Base-by-base conservation (phyloP, 345 rosid species). In the Odontarrhena argentea region DNA sequence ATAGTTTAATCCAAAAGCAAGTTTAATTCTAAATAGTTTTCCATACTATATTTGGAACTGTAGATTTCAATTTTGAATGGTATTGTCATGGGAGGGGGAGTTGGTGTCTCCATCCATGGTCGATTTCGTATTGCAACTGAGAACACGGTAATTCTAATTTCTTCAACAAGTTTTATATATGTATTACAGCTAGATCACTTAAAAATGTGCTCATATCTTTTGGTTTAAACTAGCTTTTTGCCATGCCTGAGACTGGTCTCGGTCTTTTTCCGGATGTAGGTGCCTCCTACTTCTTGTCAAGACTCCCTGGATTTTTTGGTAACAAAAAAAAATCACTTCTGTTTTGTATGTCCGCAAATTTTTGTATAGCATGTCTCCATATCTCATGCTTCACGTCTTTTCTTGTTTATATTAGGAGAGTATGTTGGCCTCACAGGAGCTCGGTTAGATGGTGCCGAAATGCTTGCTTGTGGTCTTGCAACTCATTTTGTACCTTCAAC, bases 261-360 rank as follows among this genome's bases (percentile, higher is more conserved):
- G 95, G 92, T n/a, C 91, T 89, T 77, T 89, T 92, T 76, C 98
- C 92, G 40, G 98, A 92, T 71, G 78, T 84, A 38, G 96, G 95
- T 26, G 88, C 92, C 56, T 85, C 98, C 5, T 92, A 80, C 55
- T 89, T 83, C 82, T 77, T 92, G 82, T 82, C 96, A 71, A 84
- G 96, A 69, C 91, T 92, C 56, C 87, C 93, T 10, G 95, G 96
- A 45, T 87, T 83, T 78, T 86, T 87, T 65, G 91, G 96, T 89
- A 89, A 71, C 52, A 8, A 9, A 47, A 53, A 3, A 9, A 47
- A 53, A 3, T 54, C 46, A 4, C 0, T 32, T 36, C 49, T 35
- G 2, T 57, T 55, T 55, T 28, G 28, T 24, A 38, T 48, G 30
- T 15, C 12, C 15, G 14, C 36, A 4, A 32, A 28, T 2, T 11